These are phyloP conservation scores for Paramarasmius palmivorus DNA, from an alignment of 1,284 basidiomycete genomes.

Conservation along the genomic window DNA sequence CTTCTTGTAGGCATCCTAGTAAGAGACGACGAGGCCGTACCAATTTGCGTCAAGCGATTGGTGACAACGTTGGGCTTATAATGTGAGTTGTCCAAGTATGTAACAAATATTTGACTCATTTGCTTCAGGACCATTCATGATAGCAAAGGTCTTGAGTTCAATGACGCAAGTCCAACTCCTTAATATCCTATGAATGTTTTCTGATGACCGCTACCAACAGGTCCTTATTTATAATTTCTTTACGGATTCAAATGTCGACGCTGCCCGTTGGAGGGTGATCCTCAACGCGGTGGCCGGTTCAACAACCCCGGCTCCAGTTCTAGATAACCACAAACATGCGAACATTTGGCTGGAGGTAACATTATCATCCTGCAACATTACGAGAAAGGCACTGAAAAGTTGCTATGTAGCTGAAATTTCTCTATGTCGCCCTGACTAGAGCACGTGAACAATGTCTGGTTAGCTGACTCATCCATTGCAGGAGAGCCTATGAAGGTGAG, in stretches of 20 bases:
- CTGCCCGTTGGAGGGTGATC: constrained; percentile 60
- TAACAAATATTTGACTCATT: neutral
- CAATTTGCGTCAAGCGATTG: constrained; percentile 52
- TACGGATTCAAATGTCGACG: constrained; percentile 53
- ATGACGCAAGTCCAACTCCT: constrained; percentile 49
- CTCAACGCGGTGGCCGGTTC: constrained; percentile 41
- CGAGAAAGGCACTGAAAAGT: neutral
- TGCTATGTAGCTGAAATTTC: constrained; percentile 52
- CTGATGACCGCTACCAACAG: constrained; percentile 31
- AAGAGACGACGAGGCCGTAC: constrained; percentile 55
- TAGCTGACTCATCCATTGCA: constrained; percentile 59
- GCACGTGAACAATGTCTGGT: constrained; percentile 69
- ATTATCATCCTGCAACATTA: constrained; percentile 5
- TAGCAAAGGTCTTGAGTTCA: constrained; percentile 74
- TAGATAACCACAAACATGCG: constrained; percentile 54
- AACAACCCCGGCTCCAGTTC: constrained; percentile 41
- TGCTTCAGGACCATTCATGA: constrained; percentile 64
- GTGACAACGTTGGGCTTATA: constrained; percentile 55
- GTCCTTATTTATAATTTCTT: constrained; percentile 76
- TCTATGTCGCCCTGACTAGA: constrained; percentile 73
- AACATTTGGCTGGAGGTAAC: constrained; percentile 60
- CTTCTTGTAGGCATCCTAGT: constrained; percentile 61
- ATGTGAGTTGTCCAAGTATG: constrained; percentile 42
- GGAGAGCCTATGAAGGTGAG: constrained; percentile 60
- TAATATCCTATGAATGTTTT: neutral